A percentile compares a stretch with the other conserved stretches of the same genome.
phyloP scores from a whole-genome alignment of 148 eudicot genomes.

The Rhododendron mucronatum region DNA sequence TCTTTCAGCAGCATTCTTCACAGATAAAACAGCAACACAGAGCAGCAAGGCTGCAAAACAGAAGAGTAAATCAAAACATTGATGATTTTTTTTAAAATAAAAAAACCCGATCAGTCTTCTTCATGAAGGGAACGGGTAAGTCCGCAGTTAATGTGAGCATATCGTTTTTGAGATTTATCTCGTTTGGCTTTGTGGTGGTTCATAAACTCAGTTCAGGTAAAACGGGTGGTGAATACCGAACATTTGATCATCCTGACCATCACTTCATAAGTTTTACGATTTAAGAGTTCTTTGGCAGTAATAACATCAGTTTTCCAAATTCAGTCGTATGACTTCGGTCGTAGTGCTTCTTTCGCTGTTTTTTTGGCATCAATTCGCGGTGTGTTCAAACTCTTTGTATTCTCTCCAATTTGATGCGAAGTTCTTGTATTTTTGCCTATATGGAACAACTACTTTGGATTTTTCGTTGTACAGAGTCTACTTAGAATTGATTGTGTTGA shows the following conservation, averaged over 20 bases:
- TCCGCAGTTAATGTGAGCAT: neutral
- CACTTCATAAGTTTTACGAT: neutral
- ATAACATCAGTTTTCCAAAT: neutral
- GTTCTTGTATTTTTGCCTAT: neutral
- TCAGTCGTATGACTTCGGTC: neutral
- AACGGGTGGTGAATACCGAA: neutral
- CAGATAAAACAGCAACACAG: constrained; percentile 69
- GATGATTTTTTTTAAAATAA: neutral
- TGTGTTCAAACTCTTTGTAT: neutral
- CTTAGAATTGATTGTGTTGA: neutral
- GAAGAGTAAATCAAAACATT: neutral
- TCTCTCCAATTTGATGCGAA: neutral
- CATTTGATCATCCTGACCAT: neutral
- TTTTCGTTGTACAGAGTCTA: neutral
- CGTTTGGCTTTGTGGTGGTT: neutral
- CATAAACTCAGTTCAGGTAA: neutral
- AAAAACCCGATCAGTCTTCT: neutral
- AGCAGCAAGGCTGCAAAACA: constrained; percentile 45
- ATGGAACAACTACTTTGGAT: neutral
- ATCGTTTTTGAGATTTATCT: neutral
- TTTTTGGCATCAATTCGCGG: neutral
- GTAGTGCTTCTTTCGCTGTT: neutral
- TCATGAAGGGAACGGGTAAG: neutral
- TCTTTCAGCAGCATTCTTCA: constrained; percentile 33
- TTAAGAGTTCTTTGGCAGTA: neutral